A percentile compares a stretch with the other conserved stretches of the same genome.
These are phyloP conservation scores for Sutorius australiensis DNA, from an alignment of 768 basidiomycete genomes.

Conservation along the genomic window DNA sequence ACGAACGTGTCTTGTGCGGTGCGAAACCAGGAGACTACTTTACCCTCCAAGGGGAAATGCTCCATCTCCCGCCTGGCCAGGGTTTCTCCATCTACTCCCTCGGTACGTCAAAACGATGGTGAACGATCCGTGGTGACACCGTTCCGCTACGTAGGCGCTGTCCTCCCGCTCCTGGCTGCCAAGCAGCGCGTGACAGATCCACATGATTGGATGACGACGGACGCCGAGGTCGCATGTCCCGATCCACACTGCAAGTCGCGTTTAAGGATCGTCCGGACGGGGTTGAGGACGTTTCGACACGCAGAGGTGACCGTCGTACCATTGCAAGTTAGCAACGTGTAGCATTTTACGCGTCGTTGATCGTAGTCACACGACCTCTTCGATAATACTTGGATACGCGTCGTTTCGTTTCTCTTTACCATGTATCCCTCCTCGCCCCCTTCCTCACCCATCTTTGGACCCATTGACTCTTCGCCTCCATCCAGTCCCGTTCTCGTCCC, in stretches of 20 bases:
- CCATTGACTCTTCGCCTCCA: constrained; percentile 37
- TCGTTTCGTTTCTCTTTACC: not conserved
- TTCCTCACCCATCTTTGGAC: constrained; percentile 34
- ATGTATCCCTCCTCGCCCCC: constrained; percentile 14
- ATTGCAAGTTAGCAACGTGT: not conserved
- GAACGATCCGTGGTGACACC: not conserved
- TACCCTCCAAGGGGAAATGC: constrained; percentile 59
- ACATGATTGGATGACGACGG: constrained; percentile 68
- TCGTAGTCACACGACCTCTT: constrained; percentile 9
- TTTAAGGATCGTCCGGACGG: constrained; percentile 48
- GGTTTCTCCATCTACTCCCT: constrained; percentile 70
- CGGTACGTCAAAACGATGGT: constrained; percentile 29
- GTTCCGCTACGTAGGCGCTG: constrained; percentile 39
- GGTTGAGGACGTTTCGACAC: constrained; percentile 51
- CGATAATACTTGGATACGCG: not conserved
- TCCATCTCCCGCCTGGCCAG: constrained; percentile 56
- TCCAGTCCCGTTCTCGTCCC: constrained; percentile 31
- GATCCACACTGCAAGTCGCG: constrained; percentile 62
- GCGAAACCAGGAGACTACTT: constrained; percentile 64
- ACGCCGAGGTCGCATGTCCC: constrained; percentile 61
- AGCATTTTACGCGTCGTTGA: not conserved
- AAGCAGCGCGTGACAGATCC: constrained; percentile 55
- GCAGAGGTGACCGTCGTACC: constrained; percentile 52
- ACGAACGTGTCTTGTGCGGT: constrained; percentile 56
- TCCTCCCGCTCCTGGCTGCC: constrained; percentile 64